Base-by-base conservation (phyloP, 495 filamentous ascomycete genomes). In the Podospora fimiseda region DNA sequence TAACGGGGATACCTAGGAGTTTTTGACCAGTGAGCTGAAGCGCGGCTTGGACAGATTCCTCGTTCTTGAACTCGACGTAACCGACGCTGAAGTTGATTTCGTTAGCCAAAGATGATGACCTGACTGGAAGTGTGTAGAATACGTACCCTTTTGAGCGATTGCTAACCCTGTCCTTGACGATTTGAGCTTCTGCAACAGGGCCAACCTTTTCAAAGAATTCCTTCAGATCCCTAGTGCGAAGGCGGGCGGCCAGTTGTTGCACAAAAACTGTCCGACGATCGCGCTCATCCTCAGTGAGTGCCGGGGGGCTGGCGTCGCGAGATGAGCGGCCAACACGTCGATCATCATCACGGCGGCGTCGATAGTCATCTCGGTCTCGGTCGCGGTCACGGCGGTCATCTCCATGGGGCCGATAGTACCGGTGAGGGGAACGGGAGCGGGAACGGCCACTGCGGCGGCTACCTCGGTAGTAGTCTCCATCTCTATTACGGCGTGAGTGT, bases 11-110 rank as follows among this genome's bases (percentile, higher is more conserved):
- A 76, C 90, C 91, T 87, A 94, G 74, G 74, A 99, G 88, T 70
- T 91, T 94, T 75, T 97, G 94, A 68, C 94, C 94, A 67, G 94
- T 99, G 74, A 99, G 90, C 74, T 96, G 89, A 68, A 99, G 92
- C 61, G 94, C 94, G 70, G 82, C 82, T 65, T 81, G 78, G 58
- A 99, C 94, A 57, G 91, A 95, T 58, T 92, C 89, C 79, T 97
- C 94, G 66, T 87, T 83, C 66, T 90, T 93, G 72, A 99, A 99
- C 78, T 99, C 94, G 71, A 99, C 94, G 67, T 99, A 99, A 63
- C 94, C 94, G 67, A 99, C 94, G 72, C 94, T 98, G 59, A 24
- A 24, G 5, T 11, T 20, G 14, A 23, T 44, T 2, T 18, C 57
- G 52, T 80, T 62, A 77, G 73, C 63, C 36, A 58, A n/a, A n/a